Base-by-base conservation (phyloP, 1,284 basidiomycete species). In the Cryptococcus maquisensis region DNA sequence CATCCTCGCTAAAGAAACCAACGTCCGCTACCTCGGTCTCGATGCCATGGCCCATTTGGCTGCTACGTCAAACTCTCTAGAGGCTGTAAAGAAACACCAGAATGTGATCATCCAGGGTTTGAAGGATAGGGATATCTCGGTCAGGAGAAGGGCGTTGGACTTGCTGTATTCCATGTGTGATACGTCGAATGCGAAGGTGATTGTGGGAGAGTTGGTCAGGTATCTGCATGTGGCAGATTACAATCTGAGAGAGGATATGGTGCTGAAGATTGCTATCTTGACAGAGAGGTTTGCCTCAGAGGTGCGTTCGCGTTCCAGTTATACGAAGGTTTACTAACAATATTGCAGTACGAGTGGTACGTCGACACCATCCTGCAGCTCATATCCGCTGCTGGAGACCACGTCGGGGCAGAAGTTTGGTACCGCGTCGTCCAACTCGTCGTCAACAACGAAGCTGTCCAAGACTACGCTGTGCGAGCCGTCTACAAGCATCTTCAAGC, bases 91-190 rank as follows among this genome's bases (percentile, higher is more conserved):
- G 79, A 86, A 86, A 71, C 95, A 98, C 68, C 94, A 98, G 74
- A 86, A 85, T 55, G 97, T 92, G 20, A 98, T 98, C 73, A 95
- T 98, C 56, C 79, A 92, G 21, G 92, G 90, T 12, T 81, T 99
- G 23, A 86, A 93, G 41, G 96, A 99, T 79, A 91, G 93, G 69
- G 96, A 99, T 74, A 98, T 98, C 56, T 95, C 91, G 32, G 94
- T 99, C 44, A 86, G 96, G 39, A 81, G 96, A 52, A 82, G 96
- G 55, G 96, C 93, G 1, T 81, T 99, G 47, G 96, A 98, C 77
- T 80, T 99, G 47, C 81, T 98, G 13, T 98, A 98, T 78, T 96
- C 92, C 75, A 98, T 98, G 95, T 98, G 96, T 77, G 96, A 99
- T 72, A 82, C 87, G 16, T 87, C 90, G 65, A 98, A 98, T 77